Evolutionary conservation across 371 early-diverging fungal genomes (phyloP).

Genomic region (Chytridium lagenaria): DNA sequence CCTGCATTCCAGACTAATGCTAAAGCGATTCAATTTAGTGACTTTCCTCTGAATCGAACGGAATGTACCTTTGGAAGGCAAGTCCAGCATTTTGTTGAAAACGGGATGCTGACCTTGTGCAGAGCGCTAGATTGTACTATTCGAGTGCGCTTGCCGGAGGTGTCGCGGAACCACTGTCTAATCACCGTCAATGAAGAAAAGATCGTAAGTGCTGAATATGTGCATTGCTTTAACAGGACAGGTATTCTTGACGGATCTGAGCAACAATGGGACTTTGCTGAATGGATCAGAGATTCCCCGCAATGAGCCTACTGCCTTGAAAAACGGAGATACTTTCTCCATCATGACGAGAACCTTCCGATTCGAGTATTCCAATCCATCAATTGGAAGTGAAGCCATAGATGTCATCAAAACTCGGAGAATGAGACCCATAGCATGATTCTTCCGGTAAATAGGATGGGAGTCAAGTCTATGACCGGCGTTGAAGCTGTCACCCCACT

Average conservation of each 20-base stretch:
- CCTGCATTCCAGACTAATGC: too few relatives aligned
- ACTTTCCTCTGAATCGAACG: slow-evolving; percentile 19
- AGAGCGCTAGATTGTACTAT: slow-evolving; percentile 29
- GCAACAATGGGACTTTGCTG: slow-evolving; percentile 31
- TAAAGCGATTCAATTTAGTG: neutral
- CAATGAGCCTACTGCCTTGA: neutral
- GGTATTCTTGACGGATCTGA: slow-evolving; percentile 15
- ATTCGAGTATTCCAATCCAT: slow-evolving; percentile 22
- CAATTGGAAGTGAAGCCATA: neutral
- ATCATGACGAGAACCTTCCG: slow-evolving; percentile 21
- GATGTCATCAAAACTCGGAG: neutral
- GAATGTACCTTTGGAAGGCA: slow-evolving; percentile 29
- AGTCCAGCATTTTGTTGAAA: neutral
- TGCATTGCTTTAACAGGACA: neutral
- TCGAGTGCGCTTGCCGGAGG: slow-evolving; percentile 28
- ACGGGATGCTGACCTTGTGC: neutral
- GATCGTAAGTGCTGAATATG: slow-evolving; percentile 6
- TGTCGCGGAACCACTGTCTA: slow-evolving; percentile 24
- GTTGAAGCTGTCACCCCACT: neutral
- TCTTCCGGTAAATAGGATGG: too few relatives aligned
- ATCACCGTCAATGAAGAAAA: slow-evolving; percentile 13
- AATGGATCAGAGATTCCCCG: slow-evolving; percentile 17
- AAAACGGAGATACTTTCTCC: slow-evolving; percentile 24
- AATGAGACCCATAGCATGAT: too few relatives aligned
- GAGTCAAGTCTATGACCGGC: neutral